Conservation (phyloP, 371 early-diverging fungal species). For the Apophysomyces trapeziformis region DNA sequence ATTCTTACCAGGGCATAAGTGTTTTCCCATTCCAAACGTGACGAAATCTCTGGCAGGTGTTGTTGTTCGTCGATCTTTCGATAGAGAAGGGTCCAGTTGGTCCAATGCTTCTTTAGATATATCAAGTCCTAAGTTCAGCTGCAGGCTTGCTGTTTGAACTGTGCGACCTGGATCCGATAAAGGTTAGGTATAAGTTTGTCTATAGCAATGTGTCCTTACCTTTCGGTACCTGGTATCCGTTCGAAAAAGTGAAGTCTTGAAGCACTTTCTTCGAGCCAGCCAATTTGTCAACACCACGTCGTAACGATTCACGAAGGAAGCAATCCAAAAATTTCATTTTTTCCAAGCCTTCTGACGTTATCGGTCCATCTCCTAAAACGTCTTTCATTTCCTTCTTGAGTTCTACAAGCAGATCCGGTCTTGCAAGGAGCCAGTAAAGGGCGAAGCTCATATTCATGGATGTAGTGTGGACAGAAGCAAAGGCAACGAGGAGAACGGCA, state of each 20-base stretch:
- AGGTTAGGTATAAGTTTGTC: background rate
- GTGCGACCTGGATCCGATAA: constrained; percentile 19
- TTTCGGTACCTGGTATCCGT: constrained; percentile 45
- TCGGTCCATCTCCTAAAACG: constrained; percentile 27
- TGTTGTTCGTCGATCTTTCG: constrained; percentile 19
- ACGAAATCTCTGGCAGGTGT: constrained; percentile 33
- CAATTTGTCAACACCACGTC: constrained; percentile 38
- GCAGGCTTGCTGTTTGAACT: constrained; percentile 29
- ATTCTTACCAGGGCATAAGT: constrained; percentile 34
- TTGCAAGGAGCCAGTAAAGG: constrained; percentile 38
- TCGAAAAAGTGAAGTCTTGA: constrained; percentile 32
- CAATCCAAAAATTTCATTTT: constrained; percentile 39
- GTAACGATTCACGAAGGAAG: constrained; percentile 40
- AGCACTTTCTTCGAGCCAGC: constrained; percentile 34
- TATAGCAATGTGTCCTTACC: constrained; percentile 12
- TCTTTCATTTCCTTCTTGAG: constrained; percentile 33
- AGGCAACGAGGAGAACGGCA: constrained; percentile 35
- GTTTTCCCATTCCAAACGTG: constrained; percentile 42
- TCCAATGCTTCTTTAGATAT: constrained; percentile 16
- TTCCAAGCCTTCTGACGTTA: constrained; percentile 27
- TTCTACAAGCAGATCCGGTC: constrained; percentile 31
- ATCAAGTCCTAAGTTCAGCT: constrained; percentile 34
- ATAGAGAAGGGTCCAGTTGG: constrained; percentile 20
- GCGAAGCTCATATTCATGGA: constrained; percentile 31
- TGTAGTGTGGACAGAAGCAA: constrained; percentile 47